Base-by-base conservation (phyloP, 148 eudicot genomes). In the Rhododendron griersonianum region DNA sequence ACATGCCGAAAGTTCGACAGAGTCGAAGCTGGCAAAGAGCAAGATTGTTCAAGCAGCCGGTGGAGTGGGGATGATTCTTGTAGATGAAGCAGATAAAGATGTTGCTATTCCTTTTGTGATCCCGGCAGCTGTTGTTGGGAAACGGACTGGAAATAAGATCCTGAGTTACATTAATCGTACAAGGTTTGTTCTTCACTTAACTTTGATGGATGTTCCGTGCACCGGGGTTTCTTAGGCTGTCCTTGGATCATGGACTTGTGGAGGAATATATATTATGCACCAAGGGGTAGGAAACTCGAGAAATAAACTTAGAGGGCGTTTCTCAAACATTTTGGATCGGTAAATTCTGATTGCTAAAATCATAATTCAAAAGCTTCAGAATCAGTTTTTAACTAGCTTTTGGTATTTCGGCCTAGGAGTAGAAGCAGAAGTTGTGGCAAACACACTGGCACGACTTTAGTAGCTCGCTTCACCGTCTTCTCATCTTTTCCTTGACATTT, bases 21-120 rank as follows among this genome's bases (percentile, higher is more conserved):
- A 92, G 84, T 92, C 93, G 2, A 92, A 92, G 87, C 89, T 90
- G 63, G 90, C 82, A 30, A 90, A 92, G 87, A 89, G 90, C 35
- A 61, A 73, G n/a, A 89, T 87, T 15, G 93, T 92, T 45, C 87
- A 89, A 88, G 86, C 89, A 57, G 93, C 91, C 16, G 92, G 93
- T 86, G 93, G 91, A 85, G 90, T 88, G 37, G 92, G 92, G 76
- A 90, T 92, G 92, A 85, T 92, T 71, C 91, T 92, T 71, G 81
- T 92, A n/a, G 93, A 92, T 83, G 92, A 92, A 85, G 83, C 83
- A 16, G 93, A 90, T 39, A 88, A 76, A 78, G 88, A 85, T 86
- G 87, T 92, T 41, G 93, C 93, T 28, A 89, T 92, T 79, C 93
- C 92, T 30, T 92, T 92, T 73, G 81, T 86, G 59, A 92, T 90